These are phyloP conservation scores for Phytomonas sp. DNA, from an alignment of 208 protist genomes.

Conservation along the genomic window DNA sequence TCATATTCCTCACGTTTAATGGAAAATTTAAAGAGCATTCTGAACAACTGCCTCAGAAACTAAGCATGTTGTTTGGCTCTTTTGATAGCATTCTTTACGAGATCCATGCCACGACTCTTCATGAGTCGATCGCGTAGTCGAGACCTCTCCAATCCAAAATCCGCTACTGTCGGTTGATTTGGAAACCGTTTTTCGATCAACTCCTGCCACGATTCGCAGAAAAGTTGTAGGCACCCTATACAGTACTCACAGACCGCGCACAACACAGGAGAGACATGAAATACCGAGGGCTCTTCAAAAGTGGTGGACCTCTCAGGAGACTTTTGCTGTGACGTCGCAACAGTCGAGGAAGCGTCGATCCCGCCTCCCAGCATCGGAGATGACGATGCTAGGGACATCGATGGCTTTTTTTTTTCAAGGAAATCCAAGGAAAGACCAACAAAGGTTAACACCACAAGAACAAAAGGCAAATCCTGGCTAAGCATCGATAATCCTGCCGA, in stretches of 20 bases:
- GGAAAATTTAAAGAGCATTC: neutral
- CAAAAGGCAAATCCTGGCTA: constrained; percentile 69
- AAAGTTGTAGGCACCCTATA: constrained; percentile 19
- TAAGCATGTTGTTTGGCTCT: constrained; percentile 10
- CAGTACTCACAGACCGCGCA: constrained; percentile 19
- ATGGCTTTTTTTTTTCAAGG: constrained; percentile 10
- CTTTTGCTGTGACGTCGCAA: neutral
- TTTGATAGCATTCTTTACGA: constrained; percentile 13
- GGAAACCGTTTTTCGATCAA: neutral
- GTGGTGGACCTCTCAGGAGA: neutral
- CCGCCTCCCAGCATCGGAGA: constrained; percentile 6
- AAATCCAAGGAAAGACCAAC: constrained; percentile 45
- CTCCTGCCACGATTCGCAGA: constrained; percentile 14
- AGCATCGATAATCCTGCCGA: constrained; percentile 13
- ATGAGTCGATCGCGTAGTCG: constrained; percentile 16
- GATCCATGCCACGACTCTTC: constrained; percentile 10
- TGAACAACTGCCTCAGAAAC: neutral
- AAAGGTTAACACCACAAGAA: constrained; percentile 70
- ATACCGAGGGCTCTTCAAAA: neutral
- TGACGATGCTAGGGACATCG: constrained; percentile 4
- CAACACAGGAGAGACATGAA: constrained; percentile 11
- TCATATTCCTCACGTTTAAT: neutral
- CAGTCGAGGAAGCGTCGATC: neutral
- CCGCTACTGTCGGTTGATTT: constrained; percentile 16
- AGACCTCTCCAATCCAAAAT: constrained; percentile 19